These are phyloP conservation scores for Pogostemon cablin DNA, from an alignment of 257 asterid genomes.

Conservation along the genomic window DNA sequence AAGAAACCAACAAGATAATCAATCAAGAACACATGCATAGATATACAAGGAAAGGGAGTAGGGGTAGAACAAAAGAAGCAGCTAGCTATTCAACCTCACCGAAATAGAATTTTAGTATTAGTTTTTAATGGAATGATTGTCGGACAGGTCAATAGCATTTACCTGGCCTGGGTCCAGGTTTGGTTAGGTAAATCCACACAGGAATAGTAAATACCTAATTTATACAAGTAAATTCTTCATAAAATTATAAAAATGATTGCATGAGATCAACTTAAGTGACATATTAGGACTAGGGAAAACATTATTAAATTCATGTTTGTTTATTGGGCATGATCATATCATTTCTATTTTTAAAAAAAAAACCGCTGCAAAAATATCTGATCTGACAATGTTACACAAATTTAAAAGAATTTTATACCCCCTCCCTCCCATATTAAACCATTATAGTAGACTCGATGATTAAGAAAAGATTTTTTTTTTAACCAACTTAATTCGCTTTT, in stretches of 20 bases:
- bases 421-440: too few relatives aligned
- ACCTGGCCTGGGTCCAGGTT: not conserved
- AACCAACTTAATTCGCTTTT: too few relatives aligned
- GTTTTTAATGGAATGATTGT: not conserved
- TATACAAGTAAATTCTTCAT: not conserved
- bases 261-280: not conserved
- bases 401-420: not conserved
- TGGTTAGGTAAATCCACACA: not conserved
- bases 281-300: not conserved
- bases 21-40: too few relatives aligned
- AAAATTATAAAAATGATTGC: conserved; percentile 5
- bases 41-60: too few relatives aligned
- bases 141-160: not conserved
- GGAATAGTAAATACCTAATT: conserved; percentile 1
- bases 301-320: not conserved
- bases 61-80: too few relatives aligned
- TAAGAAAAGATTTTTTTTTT: too few relatives aligned
- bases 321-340: not conserved
- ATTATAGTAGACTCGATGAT: too few relatives aligned
- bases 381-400: conserved; percentile 7
- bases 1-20: not conserved
- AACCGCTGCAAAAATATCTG: conserved; percentile 5
- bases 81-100: not conserved
- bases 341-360: not conserved
- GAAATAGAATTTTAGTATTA: not conserved